These are phyloP conservation scores for Rhizodiscina lignyota DNA, from an alignment of 495 filamentous ascomycete genomes.

Conservation along the genomic window DNA sequence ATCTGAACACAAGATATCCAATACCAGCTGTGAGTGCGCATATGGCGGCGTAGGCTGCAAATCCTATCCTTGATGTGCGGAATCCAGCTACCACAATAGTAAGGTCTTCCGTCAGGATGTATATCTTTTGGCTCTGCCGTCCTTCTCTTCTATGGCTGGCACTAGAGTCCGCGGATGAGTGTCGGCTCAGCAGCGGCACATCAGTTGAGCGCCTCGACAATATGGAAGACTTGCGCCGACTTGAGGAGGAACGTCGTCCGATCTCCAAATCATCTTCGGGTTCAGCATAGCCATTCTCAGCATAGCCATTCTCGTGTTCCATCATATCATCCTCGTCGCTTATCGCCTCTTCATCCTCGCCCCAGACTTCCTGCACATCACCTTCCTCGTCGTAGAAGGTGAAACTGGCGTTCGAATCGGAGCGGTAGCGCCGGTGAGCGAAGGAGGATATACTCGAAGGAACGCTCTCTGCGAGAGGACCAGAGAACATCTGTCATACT, in stretches of 20 bases:
- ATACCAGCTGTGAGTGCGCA: conserved; percentile 59
- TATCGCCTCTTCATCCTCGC: conserved; percentile 31
- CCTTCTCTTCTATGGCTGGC: conserved; percentile 38
- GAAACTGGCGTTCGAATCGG: conserved; percentile 77
- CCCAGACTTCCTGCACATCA: conserved; percentile 33
- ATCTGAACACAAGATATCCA: conserved; percentile 69
- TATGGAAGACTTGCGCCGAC: conserved; percentile 35
- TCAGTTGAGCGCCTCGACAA: conserved; percentile 44
- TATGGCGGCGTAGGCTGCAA: conserved; percentile 46
- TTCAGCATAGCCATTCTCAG: conserved; percentile 20
- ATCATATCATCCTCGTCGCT: conserved; percentile 29
- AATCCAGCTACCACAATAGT: conserved; percentile 88
- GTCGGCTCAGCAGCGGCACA: conserved; percentile 51
- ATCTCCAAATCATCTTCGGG: conserved; percentile 22
- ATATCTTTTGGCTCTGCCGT: conserved; percentile 60
- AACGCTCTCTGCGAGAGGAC: conserved; percentile 86
- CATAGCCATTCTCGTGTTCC: neutral
- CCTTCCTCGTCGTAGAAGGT: conserved; percentile 56
- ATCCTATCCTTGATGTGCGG: conserved; percentile 51
- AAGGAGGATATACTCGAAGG: conserved; percentile 83
- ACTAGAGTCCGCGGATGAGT: conserved; percentile 1
- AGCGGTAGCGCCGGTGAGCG: conserved; percentile 54
- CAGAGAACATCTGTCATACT: conserved; percentile 58
- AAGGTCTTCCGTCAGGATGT: conserved; percentile 84
- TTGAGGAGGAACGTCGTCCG: conserved; percentile 9